Evolutionary conservation across 2,329 filamentous ascomycete species (phyloP), one percentile per base, ranked within the genome.

Genomic region (Microthyrium microscopicum): DNA sequence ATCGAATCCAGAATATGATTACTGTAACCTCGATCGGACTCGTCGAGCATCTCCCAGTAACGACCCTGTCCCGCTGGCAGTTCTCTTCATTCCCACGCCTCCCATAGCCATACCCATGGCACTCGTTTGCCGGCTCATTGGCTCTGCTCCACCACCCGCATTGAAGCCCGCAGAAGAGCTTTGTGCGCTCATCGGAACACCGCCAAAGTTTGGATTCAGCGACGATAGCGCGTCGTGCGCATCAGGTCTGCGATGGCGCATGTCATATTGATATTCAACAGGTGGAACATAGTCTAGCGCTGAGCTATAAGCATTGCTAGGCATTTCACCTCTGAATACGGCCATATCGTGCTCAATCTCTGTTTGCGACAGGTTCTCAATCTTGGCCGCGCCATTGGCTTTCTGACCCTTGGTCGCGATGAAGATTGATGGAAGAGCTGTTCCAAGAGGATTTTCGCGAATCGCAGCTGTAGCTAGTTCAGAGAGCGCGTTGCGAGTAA

Each of bases 401-500:
- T 63, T 61, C 20, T 52, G 51, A 38, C 61, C 58, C 17, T 61
- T 55, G 35, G 59, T 56, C 22, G 56, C 56, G 32, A 55, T 52
- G 13, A 64, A 20, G 27, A 26, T 30, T 9, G 31, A 25, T 16
- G 38, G 38, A 4, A 41, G 20, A 22, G 50, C 49, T 40, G 50
- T 47, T 12, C 57, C 53, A 30, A 60, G 47, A 17, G 43, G 39
- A 12, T 41, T 42, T 15, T 44, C 41, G 26, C 47, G 42, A 43
- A 49, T 54, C 2, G 53, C 53, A 11, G 57, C 52, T 9, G 52
- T 62, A 1, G 68, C 64, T 15, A 72, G 56, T 39, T 72, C 66
- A 9, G 62, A 64, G 26, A 75, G 57, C 5, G 67, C 61, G 32
- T 62, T 67, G 34, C 68, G 57, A 5, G 62, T 58, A 40, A 65